Evolutionary conservation across 2,329 filamentous ascomycete genomes (phyloP), one percentile per base, ranked within the genome.

Genomic region (Thielaviopsis cerberus): DNA sequence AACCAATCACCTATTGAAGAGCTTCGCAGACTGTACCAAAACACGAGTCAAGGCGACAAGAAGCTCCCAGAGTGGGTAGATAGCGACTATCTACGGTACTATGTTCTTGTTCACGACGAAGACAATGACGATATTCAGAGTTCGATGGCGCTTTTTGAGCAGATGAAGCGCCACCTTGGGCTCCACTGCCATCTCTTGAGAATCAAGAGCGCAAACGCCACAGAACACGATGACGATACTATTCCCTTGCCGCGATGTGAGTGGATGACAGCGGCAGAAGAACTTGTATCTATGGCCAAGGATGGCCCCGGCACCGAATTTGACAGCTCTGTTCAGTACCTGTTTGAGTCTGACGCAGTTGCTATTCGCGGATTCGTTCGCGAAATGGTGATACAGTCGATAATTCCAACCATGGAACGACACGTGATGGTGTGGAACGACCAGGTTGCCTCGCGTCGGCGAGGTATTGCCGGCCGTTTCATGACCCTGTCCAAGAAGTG

Each of bases 121-220:
- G 92, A 98, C 67, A 82, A 82, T 61, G 91, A 95, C 66, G 90
- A 98, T 67, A 94, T 97, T 61, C 81, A 81, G 41, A 86, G 89
- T 70, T 94, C 90, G 13, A 91, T 91, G 69, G 80, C 82, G 20
- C 75, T 97, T 26, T 98, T 95, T 69, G 92, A 98, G 64, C 88
- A 96, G 69, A 98, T 98, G 94, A 98, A 97, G 71, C 82, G 92
- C n/a, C 88, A 96, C 70, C 88, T 98, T 63, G 92, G 92, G 1
- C 74, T 97, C 53, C 90, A 98, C 70, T 98, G 92, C 67, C 92
- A 98, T 70, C 76, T 98, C 11, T 75, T 98, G 34, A 77, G 94
- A 62, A 73, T 98, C 55, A 80, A 91, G 64, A 94, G 88, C 65
- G 85, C 82, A 41, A 86, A 89, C 67, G 91, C 88, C 68, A 83